Evolutionary conservation across 192 early-diverging fungal species (phyloP).

Genomic region (Hyaloraphidium curvatum): DNA sequence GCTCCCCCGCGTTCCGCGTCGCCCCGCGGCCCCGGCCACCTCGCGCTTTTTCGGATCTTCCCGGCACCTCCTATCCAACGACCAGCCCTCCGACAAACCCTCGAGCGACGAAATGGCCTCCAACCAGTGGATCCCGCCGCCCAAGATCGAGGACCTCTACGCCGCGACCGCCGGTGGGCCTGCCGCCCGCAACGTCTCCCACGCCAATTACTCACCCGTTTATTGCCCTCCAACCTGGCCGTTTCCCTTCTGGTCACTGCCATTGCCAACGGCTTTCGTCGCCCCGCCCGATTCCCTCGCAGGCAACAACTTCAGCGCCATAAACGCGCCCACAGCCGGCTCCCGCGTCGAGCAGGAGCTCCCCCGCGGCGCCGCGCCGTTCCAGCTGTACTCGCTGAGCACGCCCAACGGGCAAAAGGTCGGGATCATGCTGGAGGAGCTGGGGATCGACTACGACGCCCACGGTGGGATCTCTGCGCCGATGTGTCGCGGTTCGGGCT

Average conservation of each 20-base stretch:
- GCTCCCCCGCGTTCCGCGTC: too few relatives aligned
- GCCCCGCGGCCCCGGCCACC: too few relatives aligned
- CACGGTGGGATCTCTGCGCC: too few relatives aligned
- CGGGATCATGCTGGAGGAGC: not conserved
- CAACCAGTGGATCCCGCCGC: not conserved
- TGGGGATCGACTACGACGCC: not conserved
- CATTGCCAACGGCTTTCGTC: too few relatives aligned
- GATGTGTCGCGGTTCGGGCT: too few relatives aligned
- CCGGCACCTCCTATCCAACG: too few relatives aligned
- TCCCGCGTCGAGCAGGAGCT: slow-evolving; percentile 6
- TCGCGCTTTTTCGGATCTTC: too few relatives aligned
- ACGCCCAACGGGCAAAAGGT: slow-evolving; percentile 2
- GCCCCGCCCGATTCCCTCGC: too few relatives aligned
- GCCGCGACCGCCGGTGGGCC: not conserved
- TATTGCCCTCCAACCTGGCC: not conserved
- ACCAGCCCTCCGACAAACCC: too few relatives aligned
- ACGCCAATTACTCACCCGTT: not conserved
- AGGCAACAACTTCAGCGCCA: not conserved
- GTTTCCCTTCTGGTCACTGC: too few relatives aligned
- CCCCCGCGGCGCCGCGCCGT: slow-evolving; percentile 5
- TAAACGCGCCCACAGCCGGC: slow-evolving; percentile 11
- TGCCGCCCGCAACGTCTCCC: not conserved
- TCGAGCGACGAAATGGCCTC: too few relatives aligned
- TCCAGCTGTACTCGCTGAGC: slow-evolving; percentile 10
- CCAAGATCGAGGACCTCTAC: not conserved